Conservation (phyloP, 805 yeast genomes). For the Candida taoyuanica region DNA sequence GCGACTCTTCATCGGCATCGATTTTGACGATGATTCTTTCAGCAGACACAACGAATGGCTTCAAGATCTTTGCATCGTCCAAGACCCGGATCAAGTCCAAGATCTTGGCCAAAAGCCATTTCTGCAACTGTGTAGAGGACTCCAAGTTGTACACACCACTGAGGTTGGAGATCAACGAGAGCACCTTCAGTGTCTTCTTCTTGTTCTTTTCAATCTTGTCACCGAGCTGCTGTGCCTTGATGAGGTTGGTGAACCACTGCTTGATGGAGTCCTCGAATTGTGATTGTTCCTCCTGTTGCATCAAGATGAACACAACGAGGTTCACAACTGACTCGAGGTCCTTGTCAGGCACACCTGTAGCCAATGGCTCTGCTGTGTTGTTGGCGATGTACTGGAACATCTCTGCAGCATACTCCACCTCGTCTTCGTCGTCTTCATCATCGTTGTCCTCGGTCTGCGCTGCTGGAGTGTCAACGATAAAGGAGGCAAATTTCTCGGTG, state of each 20-base stretch:
- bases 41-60: slow-evolving; percentile 12
- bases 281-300: slow-evolving; percentile 4
- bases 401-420: slow-evolving; percentile 15
- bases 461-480: slow-evolving; percentile 6
- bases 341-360: slow-evolving; percentile 20
- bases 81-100: slow-evolving; percentile 9
- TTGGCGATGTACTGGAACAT: slow-evolving; percentile 18
- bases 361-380: slow-evolving; percentile 12
- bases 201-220: slow-evolving; percentile 15
- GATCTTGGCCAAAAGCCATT: slow-evolving; percentile 8
- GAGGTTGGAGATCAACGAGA: slow-evolving; percentile 14
- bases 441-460: slow-evolving; percentile 5
- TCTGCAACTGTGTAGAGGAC: slow-evolving; percentile 8
- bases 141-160: slow-evolving; percentile 13
- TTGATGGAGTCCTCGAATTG: slow-evolving; percentile 12
- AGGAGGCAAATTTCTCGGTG: slow-evolving; percentile 16
- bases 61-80: slow-evolving; percentile 11
- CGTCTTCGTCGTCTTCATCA: slow-evolving; percentile 23
- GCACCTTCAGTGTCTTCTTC: slow-evolving; percentile 18
- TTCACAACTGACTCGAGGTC: slow-evolving; percentile 26
- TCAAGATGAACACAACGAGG: slow-evolving; percentile 22
- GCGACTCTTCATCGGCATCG: slow-evolving; percentile 8
- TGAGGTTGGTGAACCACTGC: slow-evolving; percentile 17
- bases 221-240: slow-evolving; percentile 23
- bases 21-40: slow-evolving; percentile 1